Evolutionary conservation across 2,329 filamentous ascomycete species (phyloP).

Genomic region (Colletotrichum spaethianum): DNA sequence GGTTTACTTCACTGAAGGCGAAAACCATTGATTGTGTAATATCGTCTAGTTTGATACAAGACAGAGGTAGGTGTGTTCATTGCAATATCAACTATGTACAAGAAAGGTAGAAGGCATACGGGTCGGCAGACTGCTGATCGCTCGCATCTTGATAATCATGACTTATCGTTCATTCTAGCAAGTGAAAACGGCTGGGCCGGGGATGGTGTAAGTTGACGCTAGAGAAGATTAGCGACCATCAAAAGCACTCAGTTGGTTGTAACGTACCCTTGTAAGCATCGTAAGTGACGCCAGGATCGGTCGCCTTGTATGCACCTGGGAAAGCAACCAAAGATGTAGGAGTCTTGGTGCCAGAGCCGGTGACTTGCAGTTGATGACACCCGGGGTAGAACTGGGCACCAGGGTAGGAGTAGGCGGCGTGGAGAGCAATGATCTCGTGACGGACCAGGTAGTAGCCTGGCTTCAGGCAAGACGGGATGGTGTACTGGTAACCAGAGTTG

Average conservation of each 20-base stretch:
- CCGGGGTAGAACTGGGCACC: slow-evolving; percentile 72
- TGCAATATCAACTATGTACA: slow-evolving; percentile 17
- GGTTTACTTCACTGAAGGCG: too few species aligned
- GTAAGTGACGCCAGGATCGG: slow-evolving; percentile 66
- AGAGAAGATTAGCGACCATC: slow-evolving; percentile 58
- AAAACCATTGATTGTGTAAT: background rate
- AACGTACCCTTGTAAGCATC: slow-evolving; percentile 63
- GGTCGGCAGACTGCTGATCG: too few species aligned
- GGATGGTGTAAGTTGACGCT: slow-evolving; percentile 58
- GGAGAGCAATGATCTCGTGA: slow-evolving; percentile 70
- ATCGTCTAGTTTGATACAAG: too few species aligned
- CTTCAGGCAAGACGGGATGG: slow-evolving; percentile 66
- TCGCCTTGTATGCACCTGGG: slow-evolving; percentile 66
- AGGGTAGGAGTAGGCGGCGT: slow-evolving; percentile 62
- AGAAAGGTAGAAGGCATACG: background rate
- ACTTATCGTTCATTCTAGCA: slow-evolving; percentile 52
- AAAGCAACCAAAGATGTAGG: slow-evolving; percentile 62
- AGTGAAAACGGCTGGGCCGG: slow-evolving; percentile 62
- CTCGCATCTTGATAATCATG: background rate
- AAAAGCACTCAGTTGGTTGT: slow-evolving; percentile 56
- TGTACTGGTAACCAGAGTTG: slow-evolving; percentile 62
- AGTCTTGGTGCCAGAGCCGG: slow-evolving; percentile 60
- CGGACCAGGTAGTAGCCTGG: slow-evolving; percentile 71
- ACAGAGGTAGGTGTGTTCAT: background rate
- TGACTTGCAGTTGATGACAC: slow-evolving; percentile 70